Conservation (phyloP, 164 flowering plant species). For the Nymphaea colorata region DNA sequence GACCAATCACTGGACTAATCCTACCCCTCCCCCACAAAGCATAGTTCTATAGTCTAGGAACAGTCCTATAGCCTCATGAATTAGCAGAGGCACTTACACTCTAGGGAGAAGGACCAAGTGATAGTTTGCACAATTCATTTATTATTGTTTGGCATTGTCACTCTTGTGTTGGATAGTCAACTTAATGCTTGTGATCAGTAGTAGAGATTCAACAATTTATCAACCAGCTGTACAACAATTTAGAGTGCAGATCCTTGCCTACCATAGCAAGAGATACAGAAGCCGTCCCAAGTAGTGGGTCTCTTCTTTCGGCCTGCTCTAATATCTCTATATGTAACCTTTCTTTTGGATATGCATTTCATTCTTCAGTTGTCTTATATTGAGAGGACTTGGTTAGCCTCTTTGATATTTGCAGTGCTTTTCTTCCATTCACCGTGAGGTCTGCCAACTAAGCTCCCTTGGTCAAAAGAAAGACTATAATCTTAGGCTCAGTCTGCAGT, state of each 20-base stretch:
- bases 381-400: slow-evolving; percentile 59
- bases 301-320: slow-evolving; percentile 90
- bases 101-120: too few species aligned
- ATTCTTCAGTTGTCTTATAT: slow-evolving; percentile 46
- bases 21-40: too few species aligned
- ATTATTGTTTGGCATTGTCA: too few species aligned
- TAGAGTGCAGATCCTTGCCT: slow-evolving; percentile 69
- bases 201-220: too few species aligned
- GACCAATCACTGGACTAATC: too few species aligned
- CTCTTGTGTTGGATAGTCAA: too few species aligned
- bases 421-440: slow-evolving; percentile 66
- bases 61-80: too few species aligned
- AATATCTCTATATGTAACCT: slow-evolving; percentile 76
- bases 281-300: slow-evolving; percentile 75
- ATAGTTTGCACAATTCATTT: too few species aligned
- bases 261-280: slow-evolving; percentile 74
- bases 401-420: slow-evolving; percentile 80
- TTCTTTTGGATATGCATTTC: slow-evolving; percentile 60
- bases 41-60: too few species aligned
- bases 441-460: slow-evolving; percentile 72
- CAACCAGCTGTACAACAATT: slow-evolving; percentile 34
- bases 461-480: slow-evolving; percentile 76
- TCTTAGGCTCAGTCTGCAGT: slow-evolving; percentile 68
- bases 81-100: too few species aligned
- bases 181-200: too few species aligned